Conservation (phyloP, 1,139 yeast species). For the Debaryomyces nepalensis region DNA sequence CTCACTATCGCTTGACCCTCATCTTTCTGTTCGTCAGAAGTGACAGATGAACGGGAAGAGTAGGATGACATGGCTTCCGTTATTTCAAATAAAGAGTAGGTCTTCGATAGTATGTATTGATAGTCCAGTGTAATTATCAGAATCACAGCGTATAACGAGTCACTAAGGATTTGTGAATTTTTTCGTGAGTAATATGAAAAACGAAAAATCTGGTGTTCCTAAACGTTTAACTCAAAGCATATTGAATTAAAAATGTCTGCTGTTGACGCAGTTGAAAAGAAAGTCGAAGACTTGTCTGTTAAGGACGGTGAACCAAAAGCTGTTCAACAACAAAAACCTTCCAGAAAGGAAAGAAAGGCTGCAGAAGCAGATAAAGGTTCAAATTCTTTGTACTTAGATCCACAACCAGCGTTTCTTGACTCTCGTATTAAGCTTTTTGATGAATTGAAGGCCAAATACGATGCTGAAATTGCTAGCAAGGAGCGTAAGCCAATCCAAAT, state of each 20-base stretch:
- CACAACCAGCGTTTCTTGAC: conserved; percentile 82
- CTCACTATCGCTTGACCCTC: background rate
- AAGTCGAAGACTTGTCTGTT: conserved; percentile 58
- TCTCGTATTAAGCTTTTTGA: conserved; percentile 82
- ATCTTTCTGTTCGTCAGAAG: background rate
- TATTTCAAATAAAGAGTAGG: background rate
- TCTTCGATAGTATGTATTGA: background rate
- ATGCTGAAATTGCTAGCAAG: conserved; percentile 68
- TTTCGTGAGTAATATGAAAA: conserved; percentile 8
- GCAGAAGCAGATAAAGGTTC: conserved; percentile 31
- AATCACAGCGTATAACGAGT: conserved; percentile 2
- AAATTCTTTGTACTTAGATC: conserved; percentile 59
- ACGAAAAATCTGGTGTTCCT: background rate
- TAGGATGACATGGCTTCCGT: conserved; percentile 1
- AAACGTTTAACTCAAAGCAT: background rate
- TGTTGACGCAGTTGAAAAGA: conserved; percentile 48
- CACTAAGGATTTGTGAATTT: conserved; percentile 5
- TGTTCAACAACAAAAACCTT: conserved; percentile 16
- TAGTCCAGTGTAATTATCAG: conserved; percentile 8
- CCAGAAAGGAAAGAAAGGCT: conserved; percentile 26
- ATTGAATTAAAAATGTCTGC: conserved; percentile 31
- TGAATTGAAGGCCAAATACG: conserved; percentile 75
- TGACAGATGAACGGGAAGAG: background rate
- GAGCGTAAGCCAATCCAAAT: conserved; percentile 66
- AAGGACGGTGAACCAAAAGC: conserved; percentile 26